Evolutionary conservation across 1,139 yeast species (phyloP), one percentile per base, ranked within the genome.

Genomic region (Protomyces lactucae-debilis): DNA sequence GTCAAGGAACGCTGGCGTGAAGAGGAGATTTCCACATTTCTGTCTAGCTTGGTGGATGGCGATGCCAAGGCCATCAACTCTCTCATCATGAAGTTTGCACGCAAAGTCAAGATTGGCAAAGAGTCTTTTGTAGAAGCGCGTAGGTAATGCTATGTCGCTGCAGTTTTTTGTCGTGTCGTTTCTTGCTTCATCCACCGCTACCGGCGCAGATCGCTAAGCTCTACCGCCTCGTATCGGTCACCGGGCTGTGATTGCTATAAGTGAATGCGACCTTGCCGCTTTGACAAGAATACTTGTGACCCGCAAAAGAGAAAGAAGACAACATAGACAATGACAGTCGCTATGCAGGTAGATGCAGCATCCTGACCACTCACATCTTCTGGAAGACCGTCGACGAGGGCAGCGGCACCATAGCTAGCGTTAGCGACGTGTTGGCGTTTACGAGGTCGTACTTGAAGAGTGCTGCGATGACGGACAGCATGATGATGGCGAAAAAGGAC

Each of bases 401-500:
- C 59, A 39, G 48, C 65, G 74, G 90, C 95, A 71, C 86, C 48
- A 43, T 43, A 43, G 48, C 48, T 43, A 43, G 16, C 25, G 43
- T 37, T n/a, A 37, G 43, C 43, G 43, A 9, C 43, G 9, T 43
- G 14, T 4, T 16, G n/a, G 48, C 21, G 10, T 3, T 10, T 10
- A 23, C 25, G 48, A 9, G 12, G 9, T 9, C 89, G 57, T 80
- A 79, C 71, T 86, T 80, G 79, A 93, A 93, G 70, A 93, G 79
- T 70, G 83, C 83, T 23, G 95, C 99, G 71, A 93, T 83, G 64
- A 88, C 87, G 10, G 95, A 83, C 63, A 93, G 83, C 69, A 93
- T 92, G 64, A 90, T 86, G 52, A 93, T 85, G 66, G 95, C 99
- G 75, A 92, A 92, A 35, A 93, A 89, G 63, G 97, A 91, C 65